These are phyloP conservation scores for Pachysandra terminalis DNA, from an alignment of 164 flowering plant species.

Conservation along the genomic window DNA sequence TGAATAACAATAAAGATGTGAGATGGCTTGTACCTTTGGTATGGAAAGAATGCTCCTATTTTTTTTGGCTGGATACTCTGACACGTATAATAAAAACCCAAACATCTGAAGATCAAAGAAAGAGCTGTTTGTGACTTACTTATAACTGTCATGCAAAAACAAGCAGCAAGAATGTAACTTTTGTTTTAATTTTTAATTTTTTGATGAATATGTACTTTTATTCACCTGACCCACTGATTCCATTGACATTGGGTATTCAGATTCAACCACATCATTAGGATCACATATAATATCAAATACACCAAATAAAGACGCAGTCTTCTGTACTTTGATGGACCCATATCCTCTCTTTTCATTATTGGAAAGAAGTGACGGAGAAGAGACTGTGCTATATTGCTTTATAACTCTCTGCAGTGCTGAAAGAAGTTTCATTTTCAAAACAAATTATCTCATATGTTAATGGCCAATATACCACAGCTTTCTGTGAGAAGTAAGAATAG, in stretches of 20 bases:
- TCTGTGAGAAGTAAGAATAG: no score
- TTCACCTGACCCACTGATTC: slow-evolving; percentile 81
- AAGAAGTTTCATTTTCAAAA: slow-evolving; percentile 17
- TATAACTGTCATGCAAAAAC: not conserved
- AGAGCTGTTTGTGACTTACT: not conserved
- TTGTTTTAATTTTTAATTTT: no score
- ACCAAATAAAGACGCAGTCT: slow-evolving; percentile 50
- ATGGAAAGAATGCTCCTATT: slow-evolving; percentile 50
- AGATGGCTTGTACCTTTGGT: slow-evolving; percentile 48
- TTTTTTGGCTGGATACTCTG: slow-evolving; percentile 49
- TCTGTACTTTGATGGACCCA: slow-evolving; percentile 57
- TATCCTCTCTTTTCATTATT: slow-evolving; percentile 51
- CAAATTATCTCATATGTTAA: not conserved
- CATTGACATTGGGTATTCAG: slow-evolving; percentile 74
- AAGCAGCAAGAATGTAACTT: slow-evolving; percentile 9
- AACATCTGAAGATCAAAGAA: slow-evolving; percentile 50
- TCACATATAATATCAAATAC: slow-evolving; percentile 25
- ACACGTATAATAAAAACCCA: slow-evolving; percentile 66
- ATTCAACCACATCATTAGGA: slow-evolving; percentile 40
- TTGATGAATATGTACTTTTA: not conserved
- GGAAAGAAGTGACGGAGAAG: slow-evolving; percentile 58
- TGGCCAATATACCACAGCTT: no score
- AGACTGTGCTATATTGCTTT: slow-evolving; percentile 33
- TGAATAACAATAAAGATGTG: not conserved
- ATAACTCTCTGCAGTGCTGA: slow-evolving; percentile 76